A percentile compares a stretch with the other conserved stretches of the same genome.
Evolutionary conservation across 805 yeast species (phyloP).

Genomic region (Kodamaea leandrae): DNA sequence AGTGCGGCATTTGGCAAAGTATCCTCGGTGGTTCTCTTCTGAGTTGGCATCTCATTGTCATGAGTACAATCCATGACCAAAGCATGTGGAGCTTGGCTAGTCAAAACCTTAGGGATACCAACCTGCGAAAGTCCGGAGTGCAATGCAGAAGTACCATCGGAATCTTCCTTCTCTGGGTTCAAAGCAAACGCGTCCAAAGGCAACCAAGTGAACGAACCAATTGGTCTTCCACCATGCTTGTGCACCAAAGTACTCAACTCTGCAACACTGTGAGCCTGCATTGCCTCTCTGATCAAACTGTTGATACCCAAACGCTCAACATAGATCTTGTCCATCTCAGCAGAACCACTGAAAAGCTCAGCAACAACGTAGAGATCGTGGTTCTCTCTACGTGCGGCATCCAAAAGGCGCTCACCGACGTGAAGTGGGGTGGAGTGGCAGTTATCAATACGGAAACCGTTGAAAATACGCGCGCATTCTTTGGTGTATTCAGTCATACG

Average conservation of each 20-base stretch:
- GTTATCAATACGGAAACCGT: slow-evolving; percentile 91
- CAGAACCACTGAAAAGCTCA: slow-evolving; percentile 90
- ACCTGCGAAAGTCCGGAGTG: slow-evolving; percentile 47
- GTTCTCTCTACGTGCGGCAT: slow-evolving; percentile 79
- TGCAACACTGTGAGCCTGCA: slow-evolving; percentile 90
- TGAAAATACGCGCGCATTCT: slow-evolving; percentile 67
- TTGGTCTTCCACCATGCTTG: slow-evolving; percentile 91
- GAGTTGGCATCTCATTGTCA: slow-evolving; percentile 86
- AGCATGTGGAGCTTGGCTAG: slow-evolving; percentile 83
- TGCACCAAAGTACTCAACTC: slow-evolving; percentile 86
- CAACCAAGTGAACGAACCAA: slow-evolving; percentile 82
- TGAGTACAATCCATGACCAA: slow-evolving; percentile 97
- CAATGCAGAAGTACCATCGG: not conserved
- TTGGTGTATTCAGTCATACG: slow-evolving; percentile 79
- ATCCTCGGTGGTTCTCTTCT: slow-evolving; percentile 90
- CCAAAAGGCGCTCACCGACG: slow-evolving; percentile 86
- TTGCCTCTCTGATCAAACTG: slow-evolving; percentile 90
- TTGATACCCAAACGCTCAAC: slow-evolving; percentile 90
- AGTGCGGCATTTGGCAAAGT: slow-evolving; percentile 93
- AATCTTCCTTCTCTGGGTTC: slow-evolving; percentile 12
- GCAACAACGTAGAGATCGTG: slow-evolving; percentile 92
- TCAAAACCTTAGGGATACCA: slow-evolving; percentile 63
- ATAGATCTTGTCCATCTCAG: slow-evolving; percentile 81
- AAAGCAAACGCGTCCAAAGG: slow-evolving; percentile 72
- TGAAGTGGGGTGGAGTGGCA: slow-evolving; percentile 96